Conservation (phyloP, 768 basidiomycete genomes). For the Crucibulum laeve region DNA sequence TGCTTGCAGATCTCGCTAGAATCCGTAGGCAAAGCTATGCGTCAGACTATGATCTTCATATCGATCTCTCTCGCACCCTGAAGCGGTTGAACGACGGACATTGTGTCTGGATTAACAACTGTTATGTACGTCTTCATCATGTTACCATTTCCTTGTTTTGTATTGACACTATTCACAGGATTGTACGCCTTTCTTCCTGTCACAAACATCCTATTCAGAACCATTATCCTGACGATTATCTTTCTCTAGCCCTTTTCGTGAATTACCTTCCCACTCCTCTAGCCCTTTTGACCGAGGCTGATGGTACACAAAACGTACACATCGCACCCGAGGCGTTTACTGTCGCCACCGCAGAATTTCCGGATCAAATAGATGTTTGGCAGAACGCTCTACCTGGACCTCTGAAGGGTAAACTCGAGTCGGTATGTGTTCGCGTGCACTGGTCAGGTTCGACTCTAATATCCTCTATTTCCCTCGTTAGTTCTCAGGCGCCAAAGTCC, state of each 20-base stretch:
- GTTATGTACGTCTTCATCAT: constrained; percentile 28
- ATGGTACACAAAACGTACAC: constrained; percentile 43
- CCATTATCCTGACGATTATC: too few relatives aligned
- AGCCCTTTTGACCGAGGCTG: constrained; percentile 36
- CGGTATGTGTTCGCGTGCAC: constrained; percentile 23
- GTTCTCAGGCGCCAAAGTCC: constrained; percentile 49
- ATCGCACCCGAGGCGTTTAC: constrained; percentile 54
- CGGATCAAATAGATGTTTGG: constrained; percentile 51
- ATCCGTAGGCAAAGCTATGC: constrained; percentile 39
- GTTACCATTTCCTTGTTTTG: background rate
- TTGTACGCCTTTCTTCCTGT: constrained; percentile 20
- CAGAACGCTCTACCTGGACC: constrained; percentile 46
- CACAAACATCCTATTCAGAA: background rate
- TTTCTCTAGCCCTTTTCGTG: constrained; percentile 33
- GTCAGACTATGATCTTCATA: constrained; percentile 53
- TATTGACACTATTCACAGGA: constrained; percentile 22
- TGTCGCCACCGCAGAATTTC: constrained; percentile 48
- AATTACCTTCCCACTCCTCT: constrained; percentile 50
- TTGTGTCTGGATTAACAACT: constrained; percentile 48
- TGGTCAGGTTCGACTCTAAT: background rate
- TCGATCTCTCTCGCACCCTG: constrained; percentile 51
- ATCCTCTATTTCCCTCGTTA: constrained; percentile 4
- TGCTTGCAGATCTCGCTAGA: constrained; percentile 45
- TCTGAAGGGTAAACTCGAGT: constrained; percentile 42
- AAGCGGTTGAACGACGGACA: constrained; percentile 59